Base-by-base conservation (phyloP, 176 grass and related monocot species). In the Otatea glauca region DNA sequence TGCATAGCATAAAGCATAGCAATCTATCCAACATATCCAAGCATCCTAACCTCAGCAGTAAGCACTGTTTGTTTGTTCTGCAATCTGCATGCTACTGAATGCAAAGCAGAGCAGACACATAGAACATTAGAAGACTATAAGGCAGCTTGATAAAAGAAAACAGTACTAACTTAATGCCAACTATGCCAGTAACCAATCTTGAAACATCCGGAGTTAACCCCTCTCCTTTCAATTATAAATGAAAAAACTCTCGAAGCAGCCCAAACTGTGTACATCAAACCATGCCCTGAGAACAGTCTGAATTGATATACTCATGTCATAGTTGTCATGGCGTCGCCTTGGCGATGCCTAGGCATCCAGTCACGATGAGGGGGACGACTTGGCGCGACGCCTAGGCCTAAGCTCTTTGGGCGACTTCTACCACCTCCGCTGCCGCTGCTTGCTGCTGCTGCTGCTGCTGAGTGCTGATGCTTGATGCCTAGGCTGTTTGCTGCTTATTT, bases 31-130 rank as follows among this genome's bases (percentile, higher is more conserved):
- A 68, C 27, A 39, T 35, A 51, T 66, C 1, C 7, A 53, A 29
- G 20, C 32, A 68, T 70, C 38, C 29, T 76, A 38, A 32, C 27
- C 78, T 86, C 62, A 65, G 27, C 5, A 38, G 50, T 75, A 38
- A 38, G 16, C 13, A 15, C 38, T 42, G 29, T 60, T 8, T 38
- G 3, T 39, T 80, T 23, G 6, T 59, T 70, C 21, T 60, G 56
- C 12, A 54, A 54, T 56, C 18, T 56, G 7, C 7, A 61, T 61
- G 23, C 4, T 24, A 61, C 11, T 25, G n/a, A 25, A 61, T 4
- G 2, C 58, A 24, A 61, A 61, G n/a, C 9, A 61, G 23, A 9
- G 20, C 21, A n/a, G 56, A 59, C 8, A 2, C 8, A 59, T 4
- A 61, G 9, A 61, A 25, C 23, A 25, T 61, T 61, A 1, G 1